These are phyloP conservation scores for Setaria italica DNA, from an alignment of 202 grass and related monocot genomes.

Conservation along the genomic window DNA sequence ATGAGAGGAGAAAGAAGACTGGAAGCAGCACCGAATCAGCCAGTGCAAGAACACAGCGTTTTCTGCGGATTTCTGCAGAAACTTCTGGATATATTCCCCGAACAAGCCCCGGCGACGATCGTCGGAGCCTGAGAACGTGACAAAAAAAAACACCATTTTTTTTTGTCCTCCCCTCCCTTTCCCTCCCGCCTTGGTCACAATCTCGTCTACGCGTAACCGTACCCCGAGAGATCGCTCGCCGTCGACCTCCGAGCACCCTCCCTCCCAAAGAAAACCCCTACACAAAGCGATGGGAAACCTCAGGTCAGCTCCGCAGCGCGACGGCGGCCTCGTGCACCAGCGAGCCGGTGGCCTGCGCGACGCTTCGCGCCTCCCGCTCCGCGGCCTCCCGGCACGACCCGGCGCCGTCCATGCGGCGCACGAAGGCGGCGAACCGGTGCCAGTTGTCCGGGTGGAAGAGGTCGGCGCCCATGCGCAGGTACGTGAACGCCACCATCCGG, in stretches of 20 bases:
- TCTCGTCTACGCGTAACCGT: background rate
- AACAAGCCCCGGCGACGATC: constrained; percentile 22
- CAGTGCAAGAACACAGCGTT: constrained; percentile 24
- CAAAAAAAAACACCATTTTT: background rate
- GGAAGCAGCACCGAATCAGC: background rate
- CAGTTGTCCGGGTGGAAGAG: constrained; percentile 77
- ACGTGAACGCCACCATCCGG: constrained; percentile 85
- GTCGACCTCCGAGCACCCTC: constrained; percentile 10
- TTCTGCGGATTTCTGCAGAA: background rate
- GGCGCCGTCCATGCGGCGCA: constrained; percentile 55
- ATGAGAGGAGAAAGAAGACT: background rate
- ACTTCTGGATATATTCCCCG: constrained; percentile 33
- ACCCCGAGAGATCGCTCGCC: background rate
- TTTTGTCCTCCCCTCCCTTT: constrained; percentile 20
- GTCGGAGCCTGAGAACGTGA: constrained; percentile 38
- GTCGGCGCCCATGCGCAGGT: constrained; percentile 70
- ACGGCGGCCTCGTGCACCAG: constrained; percentile 63
- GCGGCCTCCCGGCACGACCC: constrained; percentile 54
- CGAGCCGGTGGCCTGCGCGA: constrained; percentile 59
- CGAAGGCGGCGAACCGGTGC: constrained; percentile 73
- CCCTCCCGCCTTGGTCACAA: constrained; percentile 21
- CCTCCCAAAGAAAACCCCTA: background rate
- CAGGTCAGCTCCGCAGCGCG: constrained; percentile 49
- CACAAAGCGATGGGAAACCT: background rate
- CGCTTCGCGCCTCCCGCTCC: constrained; percentile 56